These are phyloP conservation scores for Tetrapisispora pingtungensis DNA, from an alignment of 805 yeast genomes.

Conservation along the genomic window DNA sequence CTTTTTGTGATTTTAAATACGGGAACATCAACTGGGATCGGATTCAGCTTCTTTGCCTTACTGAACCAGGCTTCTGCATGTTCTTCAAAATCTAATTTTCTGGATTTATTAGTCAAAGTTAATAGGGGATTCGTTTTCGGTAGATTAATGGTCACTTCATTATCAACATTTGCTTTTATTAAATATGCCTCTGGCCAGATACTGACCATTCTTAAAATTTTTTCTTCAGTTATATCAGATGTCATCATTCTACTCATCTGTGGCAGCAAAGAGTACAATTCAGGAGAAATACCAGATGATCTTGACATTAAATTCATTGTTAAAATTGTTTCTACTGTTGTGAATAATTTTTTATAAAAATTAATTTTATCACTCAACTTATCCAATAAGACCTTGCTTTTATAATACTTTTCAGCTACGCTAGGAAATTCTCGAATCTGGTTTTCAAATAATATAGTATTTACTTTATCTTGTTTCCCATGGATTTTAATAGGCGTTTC, in stretches of 20 bases:
- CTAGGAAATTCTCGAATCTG: slow-evolving; percentile 22
- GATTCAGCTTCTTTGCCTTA: not conserved
- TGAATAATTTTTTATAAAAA: slow-evolving; percentile 19
- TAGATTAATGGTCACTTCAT: slow-evolving; percentile 16
- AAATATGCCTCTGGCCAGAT: slow-evolving; percentile 25
- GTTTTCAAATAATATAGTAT: slow-evolving; percentile 10
- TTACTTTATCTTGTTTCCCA: slow-evolving; percentile 6
- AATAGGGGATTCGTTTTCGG: slow-evolving; percentile 13
- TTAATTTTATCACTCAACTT: slow-evolving; percentile 11
- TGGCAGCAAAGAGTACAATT: slow-evolving; percentile 18
- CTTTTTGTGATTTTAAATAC: slow-evolving; percentile 16
- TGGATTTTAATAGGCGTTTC: slow-evolving; percentile 4
- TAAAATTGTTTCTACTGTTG: slow-evolving; percentile 20
- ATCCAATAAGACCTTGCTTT: slow-evolving; percentile 11
- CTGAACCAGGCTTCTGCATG: slow-evolving; percentile 18
- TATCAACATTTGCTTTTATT: slow-evolving; percentile 15
- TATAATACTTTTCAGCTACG: slow-evolving; percentile 16
- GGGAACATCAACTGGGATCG: slow-evolving; percentile 18
- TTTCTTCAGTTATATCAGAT: slow-evolving; percentile 17
- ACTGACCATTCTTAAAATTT: slow-evolving; percentile 19
- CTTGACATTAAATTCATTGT: slow-evolving; percentile 21
- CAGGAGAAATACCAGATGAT: slow-evolving; percentile 11
- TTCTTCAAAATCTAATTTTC: slow-evolving; percentile 20
- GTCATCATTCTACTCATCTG: slow-evolving; percentile 24
- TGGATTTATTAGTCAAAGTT: slow-evolving; percentile 19